Evolutionary conservation across 768 basidiomycete species (phyloP).

Genomic region (Macrolepiota dolichaula): DNA sequence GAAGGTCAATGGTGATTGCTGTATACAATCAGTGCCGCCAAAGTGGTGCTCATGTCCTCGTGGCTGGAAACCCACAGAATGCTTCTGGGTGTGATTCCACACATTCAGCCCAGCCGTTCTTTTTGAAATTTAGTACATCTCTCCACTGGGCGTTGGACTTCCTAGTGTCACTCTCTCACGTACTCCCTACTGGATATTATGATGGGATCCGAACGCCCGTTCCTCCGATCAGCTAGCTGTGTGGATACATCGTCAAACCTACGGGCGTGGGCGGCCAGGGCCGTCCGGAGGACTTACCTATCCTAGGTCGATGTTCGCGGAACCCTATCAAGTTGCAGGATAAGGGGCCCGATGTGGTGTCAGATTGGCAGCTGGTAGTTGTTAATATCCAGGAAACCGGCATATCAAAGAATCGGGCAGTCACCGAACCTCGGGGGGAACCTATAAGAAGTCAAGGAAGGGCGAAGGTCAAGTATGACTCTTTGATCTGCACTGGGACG

Average conservation of each 20-base stretch:
- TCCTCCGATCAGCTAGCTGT: not conserved
- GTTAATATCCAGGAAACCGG: not conserved
- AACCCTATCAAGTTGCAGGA: conserved; percentile 5
- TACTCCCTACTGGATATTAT: not conserved
- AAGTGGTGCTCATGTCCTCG: not conserved
- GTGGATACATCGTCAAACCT: not conserved
- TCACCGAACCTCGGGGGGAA: not conserved
- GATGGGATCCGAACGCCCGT: not conserved
- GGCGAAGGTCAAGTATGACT: not conserved
- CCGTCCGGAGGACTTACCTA: conserved; percentile 1
- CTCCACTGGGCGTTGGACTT: conserved; percentile 4
- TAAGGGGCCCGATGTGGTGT: conserved; percentile 6
- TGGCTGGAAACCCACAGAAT: not conserved
- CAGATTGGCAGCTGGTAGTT: not conserved
- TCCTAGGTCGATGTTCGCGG: not conserved
- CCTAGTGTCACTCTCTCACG: conserved; percentile 1
- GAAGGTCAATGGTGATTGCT: not conserved
- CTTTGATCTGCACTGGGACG: not conserved
- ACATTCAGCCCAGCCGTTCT: not conserved
- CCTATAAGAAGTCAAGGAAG: conserved; percentile 23
- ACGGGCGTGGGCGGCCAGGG: not conserved
- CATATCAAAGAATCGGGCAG: conserved; percentile 8
- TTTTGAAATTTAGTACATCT: not conserved
- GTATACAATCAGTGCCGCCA: not conserved
- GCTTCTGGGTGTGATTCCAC: conserved; percentile 3